phyloP scores from a whole-genome alignment of 1,284 basidiomycete species.

The Flammula alnicola region DNA sequence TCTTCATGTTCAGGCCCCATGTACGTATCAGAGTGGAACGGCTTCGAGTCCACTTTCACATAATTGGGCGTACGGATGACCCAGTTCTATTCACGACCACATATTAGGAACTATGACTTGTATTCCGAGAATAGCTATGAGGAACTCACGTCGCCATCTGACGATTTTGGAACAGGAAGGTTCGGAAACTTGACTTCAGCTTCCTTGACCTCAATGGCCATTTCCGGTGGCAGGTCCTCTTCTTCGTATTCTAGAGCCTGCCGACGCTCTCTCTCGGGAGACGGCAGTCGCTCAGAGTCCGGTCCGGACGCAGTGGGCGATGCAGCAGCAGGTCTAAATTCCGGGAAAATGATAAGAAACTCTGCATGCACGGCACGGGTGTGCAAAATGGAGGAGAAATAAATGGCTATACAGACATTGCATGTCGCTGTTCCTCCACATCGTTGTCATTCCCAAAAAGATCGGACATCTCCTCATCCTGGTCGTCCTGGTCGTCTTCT shows the following conservation, averaged over 20 bases:
- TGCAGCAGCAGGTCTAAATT: conserved; percentile 30
- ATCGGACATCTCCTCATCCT: conserved; percentile 75
- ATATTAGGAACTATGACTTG: background rate
- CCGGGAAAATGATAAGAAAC: conserved; percentile 14
- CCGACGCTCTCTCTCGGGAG: conserved; percentile 69
- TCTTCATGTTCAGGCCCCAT: conserved; percentile 81
- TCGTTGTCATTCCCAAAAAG: conserved; percentile 78
- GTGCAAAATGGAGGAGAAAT: conserved; percentile 13
- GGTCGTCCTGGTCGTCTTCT: conserved; percentile 37
- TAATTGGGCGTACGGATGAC: conserved; percentile 85
- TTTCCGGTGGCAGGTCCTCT: conserved; percentile 66
- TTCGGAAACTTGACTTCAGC: conserved; percentile 80
- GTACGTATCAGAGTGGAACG: conserved; percentile 83
- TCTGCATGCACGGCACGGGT: background rate
- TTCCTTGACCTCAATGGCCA: conserved; percentile 61
- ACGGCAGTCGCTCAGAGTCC: conserved; percentile 69
- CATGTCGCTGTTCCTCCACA: conserved; percentile 52
- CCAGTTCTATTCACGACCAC: conserved; percentile 68
- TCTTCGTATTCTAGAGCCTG: conserved; percentile 82
- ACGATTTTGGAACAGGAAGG: conserved; percentile 72
- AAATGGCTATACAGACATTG: conserved; percentile 36
- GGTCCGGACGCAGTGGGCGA: conserved; percentile 58
- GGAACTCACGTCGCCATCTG: conserved; percentile 68
- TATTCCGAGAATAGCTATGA: background rate
- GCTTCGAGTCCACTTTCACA: conserved; percentile 80